Conservation (phyloP, 148 eudicot genomes). For the Camellia sinensis region DNA sequence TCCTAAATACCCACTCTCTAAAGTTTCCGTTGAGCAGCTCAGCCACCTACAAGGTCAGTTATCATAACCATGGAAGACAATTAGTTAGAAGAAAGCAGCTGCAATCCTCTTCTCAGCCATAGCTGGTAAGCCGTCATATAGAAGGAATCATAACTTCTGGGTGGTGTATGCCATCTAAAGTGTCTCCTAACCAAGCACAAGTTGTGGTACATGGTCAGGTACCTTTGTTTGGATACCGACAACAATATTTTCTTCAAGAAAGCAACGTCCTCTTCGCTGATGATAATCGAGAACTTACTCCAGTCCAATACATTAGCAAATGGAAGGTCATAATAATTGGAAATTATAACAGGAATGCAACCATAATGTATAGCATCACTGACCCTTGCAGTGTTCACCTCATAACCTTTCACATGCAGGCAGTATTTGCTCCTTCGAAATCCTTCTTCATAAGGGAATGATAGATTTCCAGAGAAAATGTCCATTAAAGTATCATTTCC, state of each 20-base stretch:
- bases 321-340: conserved; percentile 46
- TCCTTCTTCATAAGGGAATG: conserved; percentile 36
- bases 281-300: conserved; percentile 37
- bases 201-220: conserved; percentile 28
- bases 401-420: conserved; percentile 42
- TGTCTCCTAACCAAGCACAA: conserved; percentile 34
- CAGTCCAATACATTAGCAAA: conserved; percentile 42
- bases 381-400: conserved; percentile 45
- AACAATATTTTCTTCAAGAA: conserved; percentile 27
- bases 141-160: conserved; percentile 36
- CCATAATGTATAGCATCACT: conserved; percentile 49
- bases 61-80: background rate
- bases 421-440: conserved; percentile 38
- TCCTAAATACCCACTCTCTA: background rate
- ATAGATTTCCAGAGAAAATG: conserved; percentile 23
- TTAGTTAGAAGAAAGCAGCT: conserved; percentile 16
- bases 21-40: background rate
- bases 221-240: conserved; percentile 26
- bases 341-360: conserved; percentile 40
- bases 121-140: conserved; percentile 46
- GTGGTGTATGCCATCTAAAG: conserved; percentile 33
- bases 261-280: conserved; percentile 24
- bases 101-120: conserved; percentile 40
- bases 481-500: conserved; percentile 31
- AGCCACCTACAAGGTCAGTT: background rate